These are phyloP conservation scores for Camelina hispida DNA, from an alignment of 345 rosid genomes.

Conservation along the genomic window DNA sequence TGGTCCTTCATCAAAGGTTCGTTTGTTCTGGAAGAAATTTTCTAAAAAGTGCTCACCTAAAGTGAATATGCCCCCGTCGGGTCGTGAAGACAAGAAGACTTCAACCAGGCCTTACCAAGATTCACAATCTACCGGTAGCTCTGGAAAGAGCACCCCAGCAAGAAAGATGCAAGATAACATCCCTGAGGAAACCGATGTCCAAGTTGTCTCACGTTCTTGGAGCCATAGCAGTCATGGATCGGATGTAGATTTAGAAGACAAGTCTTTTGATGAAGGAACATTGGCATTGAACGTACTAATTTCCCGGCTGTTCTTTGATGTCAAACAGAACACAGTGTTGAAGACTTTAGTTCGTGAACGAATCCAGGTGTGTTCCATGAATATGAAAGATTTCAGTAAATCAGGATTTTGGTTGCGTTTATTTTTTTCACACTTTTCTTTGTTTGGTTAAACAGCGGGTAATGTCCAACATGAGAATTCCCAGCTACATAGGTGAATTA, in stretches of 20 bases:
- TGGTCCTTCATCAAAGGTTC: constrained; percentile 77
- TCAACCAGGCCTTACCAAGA: constrained; percentile 52
- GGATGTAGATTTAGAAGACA: constrained; percentile 72
- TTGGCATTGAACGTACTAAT: constrained; percentile 82
- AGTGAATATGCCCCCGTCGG: constrained; percentile 37
- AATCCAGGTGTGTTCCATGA: constrained; percentile 65
- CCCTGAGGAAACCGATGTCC: constrained; percentile 52
- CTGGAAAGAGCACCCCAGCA: constrained; percentile 44
- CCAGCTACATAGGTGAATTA: constrained; percentile 84
- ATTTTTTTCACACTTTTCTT: no score
- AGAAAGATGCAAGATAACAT: constrained; percentile 46
- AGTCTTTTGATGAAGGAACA: constrained; percentile 77
- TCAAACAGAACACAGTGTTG: constrained; percentile 54
- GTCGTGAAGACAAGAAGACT: constrained; percentile 62
- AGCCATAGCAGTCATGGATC: constrained; percentile 59
- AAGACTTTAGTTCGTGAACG: constrained; percentile 58
- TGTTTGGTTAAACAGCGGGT: constrained; percentile 58
- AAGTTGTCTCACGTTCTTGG: constrained; percentile 49
- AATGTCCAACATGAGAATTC: constrained; percentile 80
- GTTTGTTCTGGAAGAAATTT: constrained; percentile 63
- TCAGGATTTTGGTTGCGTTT: not conserved
- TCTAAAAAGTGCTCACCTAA: constrained; percentile 63
- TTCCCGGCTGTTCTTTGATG: constrained; percentile 86
- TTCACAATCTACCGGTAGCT: constrained; percentile 44
- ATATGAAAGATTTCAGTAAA: not conserved